Conservation (phyloP, 257 asterid species). For the Nicotiana otophora region DNA sequence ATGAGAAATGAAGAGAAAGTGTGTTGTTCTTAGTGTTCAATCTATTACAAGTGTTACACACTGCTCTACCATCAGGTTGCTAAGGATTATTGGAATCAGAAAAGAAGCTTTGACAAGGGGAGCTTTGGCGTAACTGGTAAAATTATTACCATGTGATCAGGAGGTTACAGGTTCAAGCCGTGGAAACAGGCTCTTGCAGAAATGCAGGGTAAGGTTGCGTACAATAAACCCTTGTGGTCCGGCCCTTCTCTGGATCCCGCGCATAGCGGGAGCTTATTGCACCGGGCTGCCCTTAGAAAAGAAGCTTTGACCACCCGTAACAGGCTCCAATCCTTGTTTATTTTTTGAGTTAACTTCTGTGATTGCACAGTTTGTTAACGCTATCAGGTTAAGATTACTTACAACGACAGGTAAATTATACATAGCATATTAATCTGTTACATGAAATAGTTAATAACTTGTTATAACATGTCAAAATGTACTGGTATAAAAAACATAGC, state of each 20-base stretch:
- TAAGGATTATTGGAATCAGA: not conserved
- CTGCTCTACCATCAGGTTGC: not conserved
- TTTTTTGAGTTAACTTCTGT: not conserved
- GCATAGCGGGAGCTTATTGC: too few species aligned
- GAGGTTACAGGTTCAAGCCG: too few species aligned
- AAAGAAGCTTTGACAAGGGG: not conserved
- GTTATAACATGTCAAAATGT: not conserved
- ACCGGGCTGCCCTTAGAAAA: not conserved
- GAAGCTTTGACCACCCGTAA: not conserved
- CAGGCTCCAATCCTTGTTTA: not conserved
- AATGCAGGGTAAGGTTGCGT: too few species aligned
- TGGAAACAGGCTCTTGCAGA: too few species aligned
- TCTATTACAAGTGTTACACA: not conserved
- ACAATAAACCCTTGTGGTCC: too few species aligned
- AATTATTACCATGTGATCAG: too few species aligned
- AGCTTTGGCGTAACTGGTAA: too few species aligned
- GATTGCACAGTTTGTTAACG: not conserved
- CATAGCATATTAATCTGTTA: not conserved
- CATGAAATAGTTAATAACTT: not conserved
- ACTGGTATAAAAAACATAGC: not conserved
- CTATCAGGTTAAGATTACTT: not conserved
- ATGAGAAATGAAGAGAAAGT: not conserved
- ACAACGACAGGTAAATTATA: not conserved
- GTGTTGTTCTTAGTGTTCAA: not conserved
- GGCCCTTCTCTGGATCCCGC: too few species aligned